phyloP scores from a whole-genome alignment of 495 filamentous ascomycete species.

The Margaritispora aquatica region DNA sequence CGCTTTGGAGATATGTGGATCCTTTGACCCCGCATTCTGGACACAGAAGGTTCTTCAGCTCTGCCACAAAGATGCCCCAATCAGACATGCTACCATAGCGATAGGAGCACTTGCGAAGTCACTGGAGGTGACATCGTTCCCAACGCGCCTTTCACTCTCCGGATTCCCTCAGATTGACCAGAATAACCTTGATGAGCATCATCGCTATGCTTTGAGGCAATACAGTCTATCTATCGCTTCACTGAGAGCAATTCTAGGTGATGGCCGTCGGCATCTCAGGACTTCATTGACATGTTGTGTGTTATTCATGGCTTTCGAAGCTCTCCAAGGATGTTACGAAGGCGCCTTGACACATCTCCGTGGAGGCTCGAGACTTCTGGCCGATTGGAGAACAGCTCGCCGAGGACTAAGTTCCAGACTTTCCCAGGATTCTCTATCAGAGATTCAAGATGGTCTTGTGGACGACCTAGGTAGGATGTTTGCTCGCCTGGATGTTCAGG shows the following conservation, averaged over 20 bases:
- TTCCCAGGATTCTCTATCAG: constrained; percentile 24
- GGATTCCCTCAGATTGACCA: constrained; percentile 24
- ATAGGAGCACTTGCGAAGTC: constrained; percentile 58
- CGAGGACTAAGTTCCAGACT: constrained; percentile 17
- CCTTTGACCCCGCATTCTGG: constrained; percentile 59
- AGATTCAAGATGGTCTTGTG: constrained; percentile 24
- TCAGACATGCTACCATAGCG: constrained; percentile 62
- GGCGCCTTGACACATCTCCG: constrained; percentile 22
- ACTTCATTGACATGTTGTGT: constrained; percentile 22
- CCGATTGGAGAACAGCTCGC: constrained; percentile 23
- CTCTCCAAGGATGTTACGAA: constrained; percentile 23
- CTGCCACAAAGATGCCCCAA: constrained; percentile 52
- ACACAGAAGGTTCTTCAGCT: constrained; percentile 50
- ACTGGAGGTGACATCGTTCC: constrained; percentile 22
- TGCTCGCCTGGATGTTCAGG: constrained; percentile 23
- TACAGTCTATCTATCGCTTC: constrained; percentile 22
- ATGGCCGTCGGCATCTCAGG: constrained; percentile 20
- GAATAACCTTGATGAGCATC: constrained; percentile 24
- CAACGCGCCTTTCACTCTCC: constrained; percentile 21
- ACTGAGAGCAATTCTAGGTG: constrained; percentile 17
- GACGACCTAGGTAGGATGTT: constrained; percentile 25
- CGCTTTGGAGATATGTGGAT: constrained; percentile 50
- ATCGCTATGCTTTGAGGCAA: constrained; percentile 22
- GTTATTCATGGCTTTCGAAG: constrained; percentile 24
- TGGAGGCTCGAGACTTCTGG: constrained; percentile 21